Conservation (phyloP, 2,329 filamentous ascomycete species). For the Sporothrix humicola region DNA sequence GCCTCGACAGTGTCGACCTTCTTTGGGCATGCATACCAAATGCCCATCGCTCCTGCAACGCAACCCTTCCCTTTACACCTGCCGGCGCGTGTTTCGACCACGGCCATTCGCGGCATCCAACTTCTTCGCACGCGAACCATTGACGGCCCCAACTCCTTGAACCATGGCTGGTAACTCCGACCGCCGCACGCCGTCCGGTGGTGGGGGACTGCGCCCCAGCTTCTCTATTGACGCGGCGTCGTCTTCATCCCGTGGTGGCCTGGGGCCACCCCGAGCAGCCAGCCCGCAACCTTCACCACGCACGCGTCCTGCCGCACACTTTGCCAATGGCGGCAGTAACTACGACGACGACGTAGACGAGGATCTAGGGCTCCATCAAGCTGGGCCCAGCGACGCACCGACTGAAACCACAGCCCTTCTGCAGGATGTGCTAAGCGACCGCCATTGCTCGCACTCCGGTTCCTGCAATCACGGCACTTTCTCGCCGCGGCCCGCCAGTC, state of each 20-base stretch:
- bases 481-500: slow-evolving; percentile 67
- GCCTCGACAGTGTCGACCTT: neutral
- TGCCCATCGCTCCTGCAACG: neutral
- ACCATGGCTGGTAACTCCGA: slow-evolving; percentile 27
- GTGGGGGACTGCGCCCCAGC: slow-evolving; percentile 55
- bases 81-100: neutral
- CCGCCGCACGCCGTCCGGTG: slow-evolving; percentile 50
- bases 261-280: neutral
- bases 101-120: neutral
- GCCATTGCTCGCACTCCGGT: slow-evolving; percentile 52
- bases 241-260: slow-evolving; percentile 21
- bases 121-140: too few relatives aligned
- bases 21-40: slow-evolving; percentile 11
- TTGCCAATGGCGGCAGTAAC: slow-evolving; percentile 31
- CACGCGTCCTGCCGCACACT: slow-evolving; percentile 31
- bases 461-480: slow-evolving; percentile 77
- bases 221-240: slow-evolving; percentile 42
- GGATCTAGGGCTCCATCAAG: slow-evolving; percentile 31
- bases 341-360: slow-evolving; percentile 35
- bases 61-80: too few relatives aligned
- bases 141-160: neutral
- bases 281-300: slow-evolving; percentile 36
- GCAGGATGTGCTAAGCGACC: slow-evolving; percentile 44
- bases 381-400: slow-evolving; percentile 40
- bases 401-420: slow-evolving; percentile 61